Evolutionary conservation across 1,139 yeast genomes (phyloP), one percentile per base, ranked within the genome.

Genomic region (Debaryomycetaceae sp.): DNA sequence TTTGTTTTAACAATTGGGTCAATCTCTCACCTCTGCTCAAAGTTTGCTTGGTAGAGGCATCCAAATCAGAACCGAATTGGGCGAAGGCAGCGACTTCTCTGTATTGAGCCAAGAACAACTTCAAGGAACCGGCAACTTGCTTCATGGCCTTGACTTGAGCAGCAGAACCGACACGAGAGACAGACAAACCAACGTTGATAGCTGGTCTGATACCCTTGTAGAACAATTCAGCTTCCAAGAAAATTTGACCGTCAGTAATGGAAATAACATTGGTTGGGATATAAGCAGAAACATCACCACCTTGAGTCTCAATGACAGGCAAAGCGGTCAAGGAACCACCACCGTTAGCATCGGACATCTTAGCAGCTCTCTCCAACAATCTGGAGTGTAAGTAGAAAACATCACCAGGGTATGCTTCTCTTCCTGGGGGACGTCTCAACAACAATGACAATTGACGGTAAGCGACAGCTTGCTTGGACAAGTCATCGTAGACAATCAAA

Each of bases 41-140:
- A 68, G 99, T 95, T 81, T 90, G 97, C 84, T 93, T 93, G 78
- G 99, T 95, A 51, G 98, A 89, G 66, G 99, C 98, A 78, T 95
- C 99, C 77, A 95, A 86, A 78, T 95, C 99, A 65, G 99, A 93
- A 87, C 99, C 99, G 83, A 93, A 93, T 83, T 93, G 99, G 66
- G 99, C 99, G 78, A 93, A 93, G 66, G 99, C 99, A 70, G 99
- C 99, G 68, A 93, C 99, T 85, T 93, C 99, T 89, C 99, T 93
- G 88, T 93, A 93, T 83, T 93, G 99, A 67, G 99, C 99, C 84
- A 93, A 88, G 97, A 89, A 93, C 78, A 93, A 88, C 80, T 93
- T 93, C 80, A 93, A 87, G 63, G 99, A 95, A 86, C 99, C 99
- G 61, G 99, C 99, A 77, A 95, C 99, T 84, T 93, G 98, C 81